phyloP scores from a whole-genome alignment of 179 eudicot genomes.

The Nepenthes alata region DNA sequence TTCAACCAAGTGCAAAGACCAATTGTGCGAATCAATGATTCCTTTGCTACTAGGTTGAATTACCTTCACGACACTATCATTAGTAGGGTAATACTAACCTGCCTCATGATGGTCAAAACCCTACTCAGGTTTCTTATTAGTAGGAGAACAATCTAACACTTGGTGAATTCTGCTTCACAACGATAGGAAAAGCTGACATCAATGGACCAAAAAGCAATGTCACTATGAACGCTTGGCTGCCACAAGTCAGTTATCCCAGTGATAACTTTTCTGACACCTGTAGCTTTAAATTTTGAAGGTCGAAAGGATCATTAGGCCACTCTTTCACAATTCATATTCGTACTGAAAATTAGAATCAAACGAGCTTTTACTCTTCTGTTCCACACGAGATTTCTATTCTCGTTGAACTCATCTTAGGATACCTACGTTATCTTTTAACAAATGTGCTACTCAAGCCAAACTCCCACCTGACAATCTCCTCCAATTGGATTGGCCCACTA shows the following conservation, averaged over 20 bases:
- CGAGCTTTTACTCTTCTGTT: constrained; percentile 65
- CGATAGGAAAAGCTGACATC: constrained; percentile 12
- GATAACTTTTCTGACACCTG: constrained; percentile 8
- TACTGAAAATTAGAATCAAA: constrained; percentile 64
- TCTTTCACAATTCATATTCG: constrained; percentile 66
- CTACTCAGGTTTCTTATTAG: constrained; percentile 8
- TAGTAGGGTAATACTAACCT: constrained; percentile 9
- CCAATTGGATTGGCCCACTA: too few species aligned
- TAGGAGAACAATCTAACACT: constrained; percentile 11
- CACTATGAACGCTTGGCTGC: constrained; percentile 30
- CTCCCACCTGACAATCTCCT: too few species aligned
- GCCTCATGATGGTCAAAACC: constrained; percentile 7
- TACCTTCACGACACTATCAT: constrained; percentile 9
- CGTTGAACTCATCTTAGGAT: constrained; percentile 17
- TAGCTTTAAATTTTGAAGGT: too few species aligned
- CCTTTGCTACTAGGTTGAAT: constrained; percentile 35
- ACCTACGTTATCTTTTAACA: too few species aligned
- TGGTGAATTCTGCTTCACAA: constrained; percentile 12
- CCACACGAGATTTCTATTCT: constrained; percentile 61
- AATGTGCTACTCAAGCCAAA: too few species aligned
- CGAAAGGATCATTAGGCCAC: constrained; percentile 65
- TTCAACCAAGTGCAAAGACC: constrained; percentile 58
- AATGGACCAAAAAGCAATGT: constrained; percentile 10
- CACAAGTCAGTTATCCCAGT: constrained; percentile 20
- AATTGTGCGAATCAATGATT: constrained; percentile 56